Evolutionary conservation across 2,329 filamentous ascomycete genomes (phyloP), one percentile per base, ranked within the genome.

Genomic region (Colletotrichum sidae): DNA sequence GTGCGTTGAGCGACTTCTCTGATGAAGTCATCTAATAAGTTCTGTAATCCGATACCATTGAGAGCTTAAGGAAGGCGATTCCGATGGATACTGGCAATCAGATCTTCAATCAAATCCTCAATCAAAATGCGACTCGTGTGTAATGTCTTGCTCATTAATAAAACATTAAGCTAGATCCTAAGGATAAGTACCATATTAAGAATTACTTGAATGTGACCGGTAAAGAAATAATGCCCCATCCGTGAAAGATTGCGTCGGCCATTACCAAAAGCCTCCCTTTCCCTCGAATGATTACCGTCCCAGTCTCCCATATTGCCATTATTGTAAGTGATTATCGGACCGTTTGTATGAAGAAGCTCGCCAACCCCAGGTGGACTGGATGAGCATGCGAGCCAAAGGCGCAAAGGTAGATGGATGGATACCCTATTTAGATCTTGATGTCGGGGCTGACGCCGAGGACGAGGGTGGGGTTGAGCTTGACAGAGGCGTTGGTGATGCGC

Each of bases 401-500:
- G 4, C 38, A 13, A 9, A 41, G 3, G 9, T 41, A 8, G 38
- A 4, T 39, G 11, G 38, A 8, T 25, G 11, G 2, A 35, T 13
- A 11, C 17, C 33, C n/a, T 41, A 8, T 42, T 53, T 57, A 65
- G 47, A 65, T 10, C 5, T 6, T 3, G 17, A 65, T 8, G 2
- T 15, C 47, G 41, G 37, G 41, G 46, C 49, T 55, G 47, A 47
- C 6, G 15, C 58, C 53, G 15, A 39, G 10, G 15, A 53, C 5
- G n/a, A 65, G 35, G 6, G 53, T 53, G 6, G 47, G 15, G 47
- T 25, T 35, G 3, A 65, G 10, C n/a, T 38, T 49, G 46, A 39
- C 33, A 34, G 17, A 25, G 2, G 63, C 63, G 4, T 41, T 44
- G 47, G 12, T 25, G 49, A 65, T 25, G 11, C 58, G 58, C 12